phyloP scores from a whole-genome alignment of 495 filamentous ascomycete species.

The Penicillium ucsense region DNA sequence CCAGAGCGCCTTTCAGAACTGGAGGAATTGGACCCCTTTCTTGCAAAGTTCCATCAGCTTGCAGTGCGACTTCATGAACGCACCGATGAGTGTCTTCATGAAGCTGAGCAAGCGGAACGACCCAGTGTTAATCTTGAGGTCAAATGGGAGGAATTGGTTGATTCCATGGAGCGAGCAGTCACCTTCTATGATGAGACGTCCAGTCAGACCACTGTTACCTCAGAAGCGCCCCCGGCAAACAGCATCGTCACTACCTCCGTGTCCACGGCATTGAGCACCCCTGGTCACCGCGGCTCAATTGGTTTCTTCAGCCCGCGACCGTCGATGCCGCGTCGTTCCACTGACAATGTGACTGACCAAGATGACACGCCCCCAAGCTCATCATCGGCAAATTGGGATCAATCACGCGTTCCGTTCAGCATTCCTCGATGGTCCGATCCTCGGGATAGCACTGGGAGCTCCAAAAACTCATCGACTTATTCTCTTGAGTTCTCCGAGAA shows the following conservation, averaged over 20 bases:
- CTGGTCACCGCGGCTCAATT: conserved; percentile 35
- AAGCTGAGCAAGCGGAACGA: conserved; percentile 62
- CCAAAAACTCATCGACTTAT: conserved; percentile 39
- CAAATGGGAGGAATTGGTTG: conserved; percentile 66
- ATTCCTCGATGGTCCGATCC: conserved; percentile 37
- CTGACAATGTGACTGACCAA: conserved; percentile 30
- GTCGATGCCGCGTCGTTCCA: conserved; percentile 33
- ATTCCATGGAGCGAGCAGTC: conserved; percentile 50
- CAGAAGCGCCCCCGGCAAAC: conserved; percentile 18
- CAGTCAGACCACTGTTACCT: conserved; percentile 30
- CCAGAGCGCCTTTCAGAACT: conserved; percentile 26
- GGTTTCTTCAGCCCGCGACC: conserved; percentile 34
- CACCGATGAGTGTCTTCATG: conserved; percentile 59
- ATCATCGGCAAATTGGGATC: conserved; percentile 43
- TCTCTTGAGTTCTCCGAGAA: conserved; percentile 35
- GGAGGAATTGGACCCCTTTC: conserved; percentile 28
- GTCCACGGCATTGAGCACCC: neutral
- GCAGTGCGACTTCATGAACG: conserved; percentile 64
- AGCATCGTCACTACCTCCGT: conserved; percentile 13
- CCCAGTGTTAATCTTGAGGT: conserved; percentile 49
- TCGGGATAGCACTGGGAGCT: conserved; percentile 38
- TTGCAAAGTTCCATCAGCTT: conserved; percentile 60
- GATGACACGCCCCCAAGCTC: conserved; percentile 44
- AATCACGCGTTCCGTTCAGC: conserved; percentile 31
- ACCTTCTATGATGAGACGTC: conserved; percentile 35